Percentiles rank a stretch among this genome's conserved stretches.
These are phyloP conservation scores for Fennellomyces sp. DNA, from an alignment of 371 early-diverging fungal species.

Conservation along the genomic window DNA sequence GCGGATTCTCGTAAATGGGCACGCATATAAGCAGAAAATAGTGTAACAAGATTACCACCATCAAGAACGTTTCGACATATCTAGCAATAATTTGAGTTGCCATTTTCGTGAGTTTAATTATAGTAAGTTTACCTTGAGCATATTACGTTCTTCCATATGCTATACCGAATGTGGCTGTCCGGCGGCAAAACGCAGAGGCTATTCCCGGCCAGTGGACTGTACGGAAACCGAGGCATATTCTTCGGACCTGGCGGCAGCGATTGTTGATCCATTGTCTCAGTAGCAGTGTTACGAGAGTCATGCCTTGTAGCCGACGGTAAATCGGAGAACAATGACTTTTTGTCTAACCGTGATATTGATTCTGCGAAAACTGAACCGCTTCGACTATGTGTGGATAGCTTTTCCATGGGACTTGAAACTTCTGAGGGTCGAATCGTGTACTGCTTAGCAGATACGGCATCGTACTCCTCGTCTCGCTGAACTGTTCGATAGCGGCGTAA, in stretches of 20 bases:
- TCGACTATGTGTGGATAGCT: constrained; percentile 3
- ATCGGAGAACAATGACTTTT: constrained; percentile 9
- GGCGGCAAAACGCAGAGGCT: constrained; percentile 25
- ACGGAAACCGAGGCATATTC: neutral
- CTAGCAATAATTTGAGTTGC: constrained; percentile 23
- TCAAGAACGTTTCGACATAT: constrained; percentile 41
- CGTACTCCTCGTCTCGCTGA: too few species aligned
- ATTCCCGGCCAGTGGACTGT: constrained; percentile 8
- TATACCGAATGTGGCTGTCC: constrained; percentile 23
- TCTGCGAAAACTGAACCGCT: neutral
- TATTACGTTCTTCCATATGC: constrained; percentile 33
- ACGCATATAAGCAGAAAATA: constrained; percentile 60
- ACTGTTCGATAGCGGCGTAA: too few species aligned
- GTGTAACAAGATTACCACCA: constrained; percentile 50
- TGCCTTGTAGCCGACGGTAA: constrained; percentile 9
- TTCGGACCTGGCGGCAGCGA: neutral
- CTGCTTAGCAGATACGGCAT: neutral
- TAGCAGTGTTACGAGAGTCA: neutral
- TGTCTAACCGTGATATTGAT: constrained; percentile 5
- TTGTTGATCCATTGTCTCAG: constrained; percentile 1
- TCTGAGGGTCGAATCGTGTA: neutral
- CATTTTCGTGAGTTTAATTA: too few species aligned
- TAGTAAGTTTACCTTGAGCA: constrained; percentile 51
- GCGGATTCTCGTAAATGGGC: constrained; percentile 43
- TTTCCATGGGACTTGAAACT: neutral